Conservation (phyloP, 331 rosid genomes). For the Malus hybrid region DNA sequence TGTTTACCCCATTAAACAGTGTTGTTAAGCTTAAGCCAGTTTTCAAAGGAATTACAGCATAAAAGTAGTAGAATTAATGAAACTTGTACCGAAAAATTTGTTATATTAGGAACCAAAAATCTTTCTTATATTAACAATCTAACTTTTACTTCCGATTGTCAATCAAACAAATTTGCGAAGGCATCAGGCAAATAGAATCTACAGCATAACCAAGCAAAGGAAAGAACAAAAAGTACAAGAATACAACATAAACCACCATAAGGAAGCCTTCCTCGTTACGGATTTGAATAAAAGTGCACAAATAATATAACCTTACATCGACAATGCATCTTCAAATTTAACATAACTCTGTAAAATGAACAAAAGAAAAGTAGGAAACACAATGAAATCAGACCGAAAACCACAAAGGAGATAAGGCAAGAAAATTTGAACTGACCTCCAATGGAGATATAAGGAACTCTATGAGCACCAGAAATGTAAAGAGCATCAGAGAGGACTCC, state of each 20-base stretch:
- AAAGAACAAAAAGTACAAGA: background rate
- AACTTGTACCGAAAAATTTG: background rate
- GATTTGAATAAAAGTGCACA: too few species aligned
- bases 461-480: slow-evolving; percentile 66
- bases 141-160: background rate
- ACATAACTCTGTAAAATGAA: background rate
- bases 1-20: background rate
- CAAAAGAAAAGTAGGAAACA: background rate
- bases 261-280: too few species aligned
- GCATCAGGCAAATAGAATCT: background rate
- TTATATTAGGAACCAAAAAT: too few species aligned
- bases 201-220: background rate
- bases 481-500: slow-evolving; percentile 78
- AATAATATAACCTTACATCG: background rate
- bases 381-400: background rate
- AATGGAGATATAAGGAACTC: slow-evolving; percentile 62
- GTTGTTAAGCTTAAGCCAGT: background rate
- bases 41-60: background rate
- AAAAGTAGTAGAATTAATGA: background rate
- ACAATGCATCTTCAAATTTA: background rate
- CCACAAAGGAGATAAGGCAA: background rate
- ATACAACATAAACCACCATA: too few species aligned
- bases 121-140: background rate
- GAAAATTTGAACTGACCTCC: slow-evolving; percentile 53
- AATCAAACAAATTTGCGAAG: background rate